A percentile compares a stretch with the other conserved stretches of the same genome.
Evolutionary conservation across 2,329 filamentous ascomycete genomes (phyloP).

Genomic region (Arthrobotrys sinensis): DNA sequence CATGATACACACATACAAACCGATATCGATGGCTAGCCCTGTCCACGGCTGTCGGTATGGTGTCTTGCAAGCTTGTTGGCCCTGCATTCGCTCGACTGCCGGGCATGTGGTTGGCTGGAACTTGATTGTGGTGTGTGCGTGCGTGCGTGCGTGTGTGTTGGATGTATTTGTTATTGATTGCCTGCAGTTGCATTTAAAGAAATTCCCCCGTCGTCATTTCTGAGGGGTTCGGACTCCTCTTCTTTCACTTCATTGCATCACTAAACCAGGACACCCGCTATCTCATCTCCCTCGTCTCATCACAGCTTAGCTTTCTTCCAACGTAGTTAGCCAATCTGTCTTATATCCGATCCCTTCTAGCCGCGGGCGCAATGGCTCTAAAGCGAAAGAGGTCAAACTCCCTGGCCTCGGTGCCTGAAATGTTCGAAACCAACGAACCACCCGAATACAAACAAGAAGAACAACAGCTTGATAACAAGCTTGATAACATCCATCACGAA

Average conservation of each 20-base stretch:
- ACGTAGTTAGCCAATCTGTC: background rate
- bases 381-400: constrained; percentile 33
- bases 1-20: no score
- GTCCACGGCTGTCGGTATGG: background rate
- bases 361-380: background rate
- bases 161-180: background rate
- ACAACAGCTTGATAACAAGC: background rate
- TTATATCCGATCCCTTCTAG: background rate
- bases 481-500: background rate
- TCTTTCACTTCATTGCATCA: background rate
- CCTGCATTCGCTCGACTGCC: background rate
- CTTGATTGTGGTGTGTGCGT: background rate
- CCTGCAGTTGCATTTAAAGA: no score
- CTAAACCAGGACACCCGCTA: background rate
- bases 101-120: background rate
- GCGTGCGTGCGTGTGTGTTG: background rate
- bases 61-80: background rate
- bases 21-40: no score
- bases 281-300: constrained; percentile 5
- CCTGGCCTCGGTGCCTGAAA: background rate
- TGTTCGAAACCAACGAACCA: background rate
- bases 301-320: constrained; percentile 1
- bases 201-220: no score
- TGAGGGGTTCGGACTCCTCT: background rate
- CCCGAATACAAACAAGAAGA: no score